Base-by-base conservation (phyloP, 2,329 filamentous ascomycete species). In the Venturia nashicola region DNA sequence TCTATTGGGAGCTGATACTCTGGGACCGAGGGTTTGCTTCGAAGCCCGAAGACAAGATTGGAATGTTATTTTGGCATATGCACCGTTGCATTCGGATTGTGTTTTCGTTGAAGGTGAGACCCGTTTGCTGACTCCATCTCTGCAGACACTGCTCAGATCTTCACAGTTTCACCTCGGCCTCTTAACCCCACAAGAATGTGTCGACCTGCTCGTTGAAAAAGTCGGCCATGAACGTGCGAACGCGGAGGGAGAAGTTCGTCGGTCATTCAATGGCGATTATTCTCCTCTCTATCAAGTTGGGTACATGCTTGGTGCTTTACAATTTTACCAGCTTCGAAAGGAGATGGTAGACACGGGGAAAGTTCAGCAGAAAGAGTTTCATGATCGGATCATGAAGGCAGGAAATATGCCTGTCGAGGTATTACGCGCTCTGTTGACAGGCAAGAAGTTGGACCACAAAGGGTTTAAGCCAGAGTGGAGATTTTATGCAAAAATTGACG, bases 21-120 rank as follows among this genome's bases (percentile, higher is more conserved):
- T 86, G 82, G 82, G 71, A 80, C 51, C 76, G 80, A 36, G 76
- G 76, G 39, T 85, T 84, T 68, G 77, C 79, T 64, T 72, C 74
- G 4, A 75, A 76, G 0, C 75, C 82, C 0, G 78, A 82, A 65
- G 80, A 85, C 66, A 76, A 76, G 46, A 76, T 86, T 27, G 83
- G 83, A 0, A 82, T 83, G 66, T 71, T 86, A 8, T 86, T 85
- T 70, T 86, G 83, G 83, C 77, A 82, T 16, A 84, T 86, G 79
- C 83, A 86, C 69, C 80, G 83, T 36, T 85, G 83, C 67, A 79
- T 80, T 6, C 79, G 83, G 44, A 85, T 85, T 67, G 72, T 82
- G 14, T 85, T 86, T 71, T 83, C 80, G 0, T 70, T 86, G 1
- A 79, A 78, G 46, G 51, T 57, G 8, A 57, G 51, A n/a, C 14